A percentile compares a stretch with the other conserved stretches of the same genome.
Evolutionary conservation across 768 basidiomycete species (phyloP).

Genomic region (Russula sp.): DNA sequence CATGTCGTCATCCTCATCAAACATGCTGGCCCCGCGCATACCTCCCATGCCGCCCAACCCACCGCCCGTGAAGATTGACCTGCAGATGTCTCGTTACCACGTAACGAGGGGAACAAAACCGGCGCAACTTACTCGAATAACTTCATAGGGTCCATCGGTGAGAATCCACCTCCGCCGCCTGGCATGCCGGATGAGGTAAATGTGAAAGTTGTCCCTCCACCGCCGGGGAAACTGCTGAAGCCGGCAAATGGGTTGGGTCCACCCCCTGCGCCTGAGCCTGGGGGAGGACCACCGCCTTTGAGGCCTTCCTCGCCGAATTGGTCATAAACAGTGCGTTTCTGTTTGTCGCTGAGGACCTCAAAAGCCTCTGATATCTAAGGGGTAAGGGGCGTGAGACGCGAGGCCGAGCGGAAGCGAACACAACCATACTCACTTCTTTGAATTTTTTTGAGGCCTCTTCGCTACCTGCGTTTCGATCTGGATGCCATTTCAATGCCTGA

Average conservation of each 20-base stretch:
- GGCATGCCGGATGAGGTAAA: slow-evolving; percentile 36
- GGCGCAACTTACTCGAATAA: slow-evolving; percentile 72
- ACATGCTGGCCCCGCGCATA: slow-evolving; percentile 29
- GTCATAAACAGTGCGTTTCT: slow-evolving; percentile 83
- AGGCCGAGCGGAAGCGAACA: background rate
- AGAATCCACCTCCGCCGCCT: slow-evolving; percentile 46
- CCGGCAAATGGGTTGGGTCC: slow-evolving; percentile 35
- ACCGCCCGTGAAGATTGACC: slow-evolving; percentile 52
- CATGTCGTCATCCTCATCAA: slow-evolving; percentile 41
- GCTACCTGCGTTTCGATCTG: slow-evolving; percentile 81
- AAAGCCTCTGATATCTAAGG: slow-evolving; percentile 87
- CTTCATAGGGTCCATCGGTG: slow-evolving; percentile 76
- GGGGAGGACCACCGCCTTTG: slow-evolving; percentile 58
- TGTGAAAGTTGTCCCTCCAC: slow-evolving; percentile 47
- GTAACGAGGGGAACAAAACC: background rate
- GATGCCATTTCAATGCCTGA: slow-evolving; percentile 90
- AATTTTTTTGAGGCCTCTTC: slow-evolving; percentile 87
- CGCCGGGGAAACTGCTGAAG: slow-evolving; percentile 42
- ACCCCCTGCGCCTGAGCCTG: slow-evolving; percentile 38
- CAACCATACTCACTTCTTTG: slow-evolving; percentile 59
- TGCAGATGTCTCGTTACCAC: slow-evolving; percentile 28
- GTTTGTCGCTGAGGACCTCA: slow-evolving; percentile 85
- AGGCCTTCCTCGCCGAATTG: slow-evolving; percentile 95
- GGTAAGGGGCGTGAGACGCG: background rate
- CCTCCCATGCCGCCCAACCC: slow-evolving; percentile 30